Evolutionary conservation across 2,329 filamentous ascomycete genomes (phyloP).

Genomic region (Pseudonectria buxi): DNA sequence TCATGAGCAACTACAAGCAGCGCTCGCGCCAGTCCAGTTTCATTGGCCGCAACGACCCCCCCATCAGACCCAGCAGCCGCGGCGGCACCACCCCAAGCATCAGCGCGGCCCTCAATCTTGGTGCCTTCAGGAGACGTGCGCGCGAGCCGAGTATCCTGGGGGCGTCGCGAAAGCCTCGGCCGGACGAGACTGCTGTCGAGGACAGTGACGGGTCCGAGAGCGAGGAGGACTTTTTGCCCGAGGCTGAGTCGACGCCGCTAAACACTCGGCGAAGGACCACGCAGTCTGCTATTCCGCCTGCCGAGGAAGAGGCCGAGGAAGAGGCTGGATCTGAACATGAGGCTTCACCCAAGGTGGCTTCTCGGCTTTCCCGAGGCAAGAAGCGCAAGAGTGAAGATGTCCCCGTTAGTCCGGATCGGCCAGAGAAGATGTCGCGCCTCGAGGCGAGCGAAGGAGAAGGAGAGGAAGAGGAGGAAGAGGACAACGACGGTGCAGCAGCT

Average conservation of each 20-base stretch:
- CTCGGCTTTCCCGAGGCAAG: constrained; percentile 30
- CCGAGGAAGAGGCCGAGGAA: constrained; percentile 11
- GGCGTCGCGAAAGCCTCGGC: constrained; percentile 38
- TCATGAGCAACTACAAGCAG: constrained; percentile 40
- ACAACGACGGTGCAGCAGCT: constrained; percentile 4
- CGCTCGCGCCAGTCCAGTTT: constrained; percentile 44
- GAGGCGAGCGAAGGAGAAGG: constrained; percentile 14
- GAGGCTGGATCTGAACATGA: constrained; percentile 14
- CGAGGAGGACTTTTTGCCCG: constrained; percentile 49
- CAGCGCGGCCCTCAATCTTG: constrained; percentile 48
- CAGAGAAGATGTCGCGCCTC: constrained; percentile 29
- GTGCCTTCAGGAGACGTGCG: constrained; percentile 49
- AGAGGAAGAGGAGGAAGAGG: constrained; percentile 9
- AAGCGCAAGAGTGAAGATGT: constrained; percentile 52
- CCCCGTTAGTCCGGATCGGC: constrained; percentile 31
- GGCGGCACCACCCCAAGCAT: constrained; percentile 41
- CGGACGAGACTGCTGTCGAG: constrained; percentile 27
- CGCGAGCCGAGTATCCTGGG: constrained; percentile 58
- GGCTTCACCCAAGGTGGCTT: constrained; percentile 19
- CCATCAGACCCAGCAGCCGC: constrained; percentile 47
- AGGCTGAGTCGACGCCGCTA: constrained; percentile 63
- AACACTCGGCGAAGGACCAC: constrained; percentile 38
- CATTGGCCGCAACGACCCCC: constrained; percentile 42
- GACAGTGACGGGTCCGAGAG: constrained; percentile 31
- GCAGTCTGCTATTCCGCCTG: constrained; percentile 5